These are phyloP conservation scores for Stygiomarasmius scandens DNA, from an alignment of 1,284 basidiomycete genomes.

Conservation along the genomic window DNA sequence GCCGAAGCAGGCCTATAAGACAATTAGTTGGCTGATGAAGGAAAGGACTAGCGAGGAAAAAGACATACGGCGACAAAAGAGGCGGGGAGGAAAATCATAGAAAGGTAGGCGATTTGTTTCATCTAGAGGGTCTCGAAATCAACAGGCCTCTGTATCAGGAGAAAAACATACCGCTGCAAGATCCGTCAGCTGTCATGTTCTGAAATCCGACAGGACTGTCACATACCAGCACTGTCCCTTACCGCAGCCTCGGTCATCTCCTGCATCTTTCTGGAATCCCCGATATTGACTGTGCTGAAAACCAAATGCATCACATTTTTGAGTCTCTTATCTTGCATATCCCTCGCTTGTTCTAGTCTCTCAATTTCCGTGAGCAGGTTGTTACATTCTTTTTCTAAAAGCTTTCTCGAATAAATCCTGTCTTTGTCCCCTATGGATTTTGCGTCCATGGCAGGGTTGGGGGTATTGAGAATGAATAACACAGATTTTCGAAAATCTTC, in stretches of 20 bases:
- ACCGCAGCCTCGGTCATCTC: conserved; percentile 37
- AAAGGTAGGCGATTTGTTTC: conserved; percentile 44
- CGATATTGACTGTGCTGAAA: conserved; percentile 47
- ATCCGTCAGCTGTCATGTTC: too few species aligned
- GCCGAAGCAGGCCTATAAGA: conserved; percentile 37
- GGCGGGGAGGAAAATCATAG: conserved; percentile 41
- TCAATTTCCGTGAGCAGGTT: conserved; percentile 41
- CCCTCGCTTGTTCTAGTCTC: conserved; percentile 37
- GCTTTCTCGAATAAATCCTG: background rate
- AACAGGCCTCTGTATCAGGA: conserved; percentile 12
- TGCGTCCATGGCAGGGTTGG: conserved; percentile 48
- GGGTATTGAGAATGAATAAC: conserved; percentile 39
- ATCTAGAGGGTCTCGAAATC: conserved; percentile 21
- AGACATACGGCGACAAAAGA: conserved; percentile 39
- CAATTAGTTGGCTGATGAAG: background rate
- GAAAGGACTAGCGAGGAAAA: background rate
- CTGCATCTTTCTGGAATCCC: conserved; percentile 39
- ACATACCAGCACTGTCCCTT: conserved; percentile 28
- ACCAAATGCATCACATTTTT: conserved; percentile 52
- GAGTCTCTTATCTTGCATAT: conserved; percentile 44
- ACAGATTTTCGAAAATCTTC: conserved; percentile 44
- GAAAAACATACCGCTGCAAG: background rate
- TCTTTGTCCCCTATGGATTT: conserved; percentile 15
- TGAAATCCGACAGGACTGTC: too few species aligned
- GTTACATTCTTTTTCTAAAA: conserved; percentile 32